phyloP scores from a whole-genome alignment of 2,329 filamentous ascomycete genomes.

The Ophiostoma quercus region DNA sequence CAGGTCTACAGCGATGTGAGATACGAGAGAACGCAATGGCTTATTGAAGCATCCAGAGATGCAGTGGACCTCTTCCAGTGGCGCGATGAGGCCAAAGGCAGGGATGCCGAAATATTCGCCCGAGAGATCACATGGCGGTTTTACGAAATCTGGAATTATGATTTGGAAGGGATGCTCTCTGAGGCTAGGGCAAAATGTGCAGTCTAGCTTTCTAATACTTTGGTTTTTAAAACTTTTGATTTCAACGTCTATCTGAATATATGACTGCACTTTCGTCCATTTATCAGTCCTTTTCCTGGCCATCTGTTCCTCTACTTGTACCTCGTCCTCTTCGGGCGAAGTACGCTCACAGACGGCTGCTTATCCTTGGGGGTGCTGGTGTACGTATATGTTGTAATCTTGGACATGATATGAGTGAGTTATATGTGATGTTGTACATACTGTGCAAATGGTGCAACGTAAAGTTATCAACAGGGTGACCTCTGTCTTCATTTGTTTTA shows the following conservation, averaged over 20 bases:
- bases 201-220: no score
- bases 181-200: conserved; percentile 23
- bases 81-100: conserved; percentile 31
- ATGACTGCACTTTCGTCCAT: no score
- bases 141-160: conserved; percentile 37
- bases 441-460: no score
- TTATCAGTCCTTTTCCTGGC: no score
- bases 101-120: conserved; percentile 36
- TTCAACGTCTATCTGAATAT: no score
- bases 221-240: no score
- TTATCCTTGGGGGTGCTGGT: no score
- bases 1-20: conserved; percentile 37
- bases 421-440: no score
- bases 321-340: neutral
- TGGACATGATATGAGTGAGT: neutral
- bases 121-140: conserved; percentile 37
- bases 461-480: no score
- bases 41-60: conserved; percentile 39
- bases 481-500: no score
- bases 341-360: no score
- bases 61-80: conserved; percentile 40
- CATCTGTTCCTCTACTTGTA: no score
- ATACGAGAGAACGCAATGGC: conserved; percentile 40
- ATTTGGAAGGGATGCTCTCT: conserved; percentile 35
- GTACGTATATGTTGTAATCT: neutral